Evolutionary conservation across 805 yeast species (phyloP), one percentile per base, ranked within the genome.

Genomic region (Spathaspora girioi): DNA sequence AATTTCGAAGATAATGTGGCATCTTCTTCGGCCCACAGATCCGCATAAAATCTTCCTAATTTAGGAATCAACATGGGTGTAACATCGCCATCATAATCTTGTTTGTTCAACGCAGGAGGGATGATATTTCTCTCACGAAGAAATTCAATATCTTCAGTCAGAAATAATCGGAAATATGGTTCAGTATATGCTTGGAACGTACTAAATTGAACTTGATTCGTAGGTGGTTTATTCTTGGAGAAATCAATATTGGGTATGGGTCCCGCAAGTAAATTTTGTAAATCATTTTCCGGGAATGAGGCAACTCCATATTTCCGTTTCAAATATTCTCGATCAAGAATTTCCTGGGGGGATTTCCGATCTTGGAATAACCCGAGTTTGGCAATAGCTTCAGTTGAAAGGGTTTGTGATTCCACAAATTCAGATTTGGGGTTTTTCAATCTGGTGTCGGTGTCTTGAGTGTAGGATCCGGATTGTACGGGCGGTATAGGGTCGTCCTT

Each of bases 161-260:
- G 72, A 59, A 81, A 89, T 2, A 81, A 79, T 54, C 96, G 77
- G 70, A 86, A 92, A 64, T 81, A 93, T 29, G 92, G 88, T 65
- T 94, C 99, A 38, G 91, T 79, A 58, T 86, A 89, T 1, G 92
- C 71, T 57, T 89, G 87, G 64, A 89, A 94, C 0, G 99, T 92
- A 11, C 88, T 77, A 64, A 88, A 91, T 62, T 91, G 97, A 15
- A 93, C 94, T 70, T 94, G 99, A 66, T 90, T 93, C 2, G 90
- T 69, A 3, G 79, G 78, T 4, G 76, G 64, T 61, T 92, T 93
- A 12, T 85, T 82, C 55, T 83, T 82, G 5, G 97, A 85, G 58
- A 89, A 90, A 67, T 94, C 98, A 50, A 78, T 79, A 65, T 88
- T 84, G 10, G 99, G 99, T 23, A 91, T 84, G 35, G 77, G 82